A percentile compares a stretch with the other conserved stretches of the same genome.
Evolutionary conservation across 768 basidiomycete species (phyloP).

Genomic region (Neoboletus magnificus): DNA sequence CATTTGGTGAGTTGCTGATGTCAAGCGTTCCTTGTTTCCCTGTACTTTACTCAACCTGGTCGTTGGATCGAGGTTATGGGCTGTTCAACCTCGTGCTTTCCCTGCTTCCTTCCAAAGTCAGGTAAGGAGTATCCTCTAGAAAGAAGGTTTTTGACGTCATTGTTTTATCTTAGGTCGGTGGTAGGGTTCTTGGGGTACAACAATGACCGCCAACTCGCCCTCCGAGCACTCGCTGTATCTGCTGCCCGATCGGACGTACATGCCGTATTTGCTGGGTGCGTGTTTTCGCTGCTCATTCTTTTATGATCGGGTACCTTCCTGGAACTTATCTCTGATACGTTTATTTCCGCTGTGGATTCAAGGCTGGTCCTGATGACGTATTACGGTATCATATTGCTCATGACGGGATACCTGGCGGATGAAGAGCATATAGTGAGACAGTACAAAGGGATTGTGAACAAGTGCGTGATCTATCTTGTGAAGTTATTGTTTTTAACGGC

Average conservation of each 20-base stretch:
- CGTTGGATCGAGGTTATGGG: conserved; percentile 42
- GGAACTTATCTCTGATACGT: background rate
- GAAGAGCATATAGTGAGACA: conserved; percentile 59
- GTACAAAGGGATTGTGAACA: conserved; percentile 62
- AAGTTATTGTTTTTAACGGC: background rate
- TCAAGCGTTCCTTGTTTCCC: background rate
- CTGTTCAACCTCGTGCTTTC: conserved; percentile 81
- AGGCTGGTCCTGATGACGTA: conserved; percentile 83
- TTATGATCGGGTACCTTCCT: background rate
- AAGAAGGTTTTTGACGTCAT: background rate
- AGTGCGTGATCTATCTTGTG: conserved; percentile 36
- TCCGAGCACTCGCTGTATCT: conserved; percentile 65
- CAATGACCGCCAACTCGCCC: conserved; percentile 63
- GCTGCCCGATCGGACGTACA: conserved; percentile 69
- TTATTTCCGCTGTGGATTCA: background rate
- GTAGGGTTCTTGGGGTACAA: conserved; percentile 78
- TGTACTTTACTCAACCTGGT: background rate
- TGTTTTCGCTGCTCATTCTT: conserved; percentile 1
- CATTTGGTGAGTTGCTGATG: conserved; percentile 55
- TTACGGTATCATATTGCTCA: conserved; percentile 63
- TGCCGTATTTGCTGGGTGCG: conserved; percentile 71
- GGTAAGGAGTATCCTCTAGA: conserved; percentile 39
- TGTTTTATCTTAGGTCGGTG: conserved; percentile 46
- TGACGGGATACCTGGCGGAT: conserved; percentile 76
- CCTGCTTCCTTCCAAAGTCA: conserved; percentile 64